Base-by-base conservation (phyloP, 495 filamentous ascomycete species). In the Neurospora discreta region DNA sequence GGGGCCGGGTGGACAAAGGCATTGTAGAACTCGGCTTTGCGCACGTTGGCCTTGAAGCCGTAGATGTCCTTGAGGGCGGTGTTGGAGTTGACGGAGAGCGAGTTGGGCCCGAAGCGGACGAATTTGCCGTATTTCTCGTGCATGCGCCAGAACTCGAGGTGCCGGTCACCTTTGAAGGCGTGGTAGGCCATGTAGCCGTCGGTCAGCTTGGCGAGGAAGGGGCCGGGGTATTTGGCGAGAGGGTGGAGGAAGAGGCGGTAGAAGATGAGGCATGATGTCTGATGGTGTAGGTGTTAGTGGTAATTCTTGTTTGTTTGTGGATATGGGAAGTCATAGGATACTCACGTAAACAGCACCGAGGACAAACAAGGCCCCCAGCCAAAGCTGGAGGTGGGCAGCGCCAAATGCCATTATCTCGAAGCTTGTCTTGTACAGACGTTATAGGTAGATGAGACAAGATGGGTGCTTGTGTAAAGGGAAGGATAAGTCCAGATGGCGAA, bases 161-260 rank as follows among this genome's bases (percentile, higher is more conserved):
- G 90, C 5, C 84, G 80, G 74, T 91, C 87, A 46, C 88, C 86
- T 72, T 82, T 84, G 78, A 81, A 88, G 30, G 87, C 82, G 79
- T 90, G 84, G 72, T 89, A 88, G 43, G 85, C 81, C 44, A 84
- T 80, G 77, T 89, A 85, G 71, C 82, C 84, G 73, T 85, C 82
- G 23, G 89, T 87, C 58, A 89, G 79, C 75, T 85, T 87, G 69
- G 84, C 87, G 2, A 89, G 77, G 40, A 87, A 79, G 0, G 89
- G 90, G 0, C 90, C 90, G 2, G 89, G 89, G 72, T 90, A 91
- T 74, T 87, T 88, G n/a, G 88, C 84, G 6, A 91, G 78, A 6
- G 89, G 89, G 75, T 92, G 90, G 75, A 91, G 84, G 73, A 83
- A 88, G 52, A 89, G 41, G 18, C 84, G 79, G 77, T 90, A 90